Evolutionary conservation across 179 eudicot species (phyloP).

Genomic region (Beta macrorhiza): DNA sequence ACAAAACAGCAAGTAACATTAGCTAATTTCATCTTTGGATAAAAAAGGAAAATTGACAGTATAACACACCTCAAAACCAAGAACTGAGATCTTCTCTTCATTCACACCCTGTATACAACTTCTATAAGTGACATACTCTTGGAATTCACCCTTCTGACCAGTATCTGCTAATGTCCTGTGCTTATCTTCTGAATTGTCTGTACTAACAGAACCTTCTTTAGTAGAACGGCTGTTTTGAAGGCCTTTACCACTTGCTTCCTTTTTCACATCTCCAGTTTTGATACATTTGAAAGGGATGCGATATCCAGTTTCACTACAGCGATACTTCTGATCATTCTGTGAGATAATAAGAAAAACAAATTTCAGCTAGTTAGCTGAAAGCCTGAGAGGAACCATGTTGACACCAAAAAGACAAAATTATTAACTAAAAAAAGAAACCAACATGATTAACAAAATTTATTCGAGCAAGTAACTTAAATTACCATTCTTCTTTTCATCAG

Average conservation of each 20-base stretch:
- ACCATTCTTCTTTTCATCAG: neutral
- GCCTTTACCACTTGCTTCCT: constrained; percentile 32
- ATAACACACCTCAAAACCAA: constrained; percentile 84
- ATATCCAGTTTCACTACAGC: constrained; percentile 96
- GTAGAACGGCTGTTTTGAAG: constrained; percentile 37
- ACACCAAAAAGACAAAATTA: neutral
- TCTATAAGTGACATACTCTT: constrained; percentile 63
- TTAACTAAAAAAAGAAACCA: no score
- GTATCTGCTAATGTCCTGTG: constrained; percentile 50
- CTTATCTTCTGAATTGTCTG: constrained; percentile 28
- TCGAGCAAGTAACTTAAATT: neutral
- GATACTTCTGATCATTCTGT: constrained; percentile 71
- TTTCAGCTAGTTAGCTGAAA: constrained; percentile 8
- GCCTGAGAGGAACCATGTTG: constrained; percentile 1
- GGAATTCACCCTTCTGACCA: constrained; percentile 36
- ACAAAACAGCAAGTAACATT: neutral
- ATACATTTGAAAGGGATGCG: constrained; percentile 81
- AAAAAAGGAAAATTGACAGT: neutral
- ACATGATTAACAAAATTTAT: neutral
- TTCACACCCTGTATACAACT: constrained; percentile 73
- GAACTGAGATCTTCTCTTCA: constrained; percentile 74
- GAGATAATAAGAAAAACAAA: constrained; percentile 25
- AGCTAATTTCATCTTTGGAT: neutral
- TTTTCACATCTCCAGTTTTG: constrained; percentile 37
- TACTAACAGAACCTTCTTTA: constrained; percentile 33